A percentile compares a stretch with the other conserved stretches of the same genome.
Conservation (phyloP, 306 rosid genomes). For the Prunus mongolica region DNA sequence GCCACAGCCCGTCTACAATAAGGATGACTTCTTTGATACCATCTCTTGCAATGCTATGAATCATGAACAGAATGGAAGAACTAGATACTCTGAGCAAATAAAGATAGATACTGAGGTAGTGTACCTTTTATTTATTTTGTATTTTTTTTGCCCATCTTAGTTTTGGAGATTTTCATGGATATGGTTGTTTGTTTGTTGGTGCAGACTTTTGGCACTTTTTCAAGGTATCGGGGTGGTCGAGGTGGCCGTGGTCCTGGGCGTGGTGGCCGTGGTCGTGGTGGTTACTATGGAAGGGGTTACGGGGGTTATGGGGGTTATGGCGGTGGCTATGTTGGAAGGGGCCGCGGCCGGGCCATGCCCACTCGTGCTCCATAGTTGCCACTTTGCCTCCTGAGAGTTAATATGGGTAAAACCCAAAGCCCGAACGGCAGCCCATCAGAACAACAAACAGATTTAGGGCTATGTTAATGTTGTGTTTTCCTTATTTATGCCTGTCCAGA, state of each 20-base stretch:
- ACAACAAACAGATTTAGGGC: slow-evolving; percentile 20
- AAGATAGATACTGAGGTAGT: slow-evolving; percentile 85
- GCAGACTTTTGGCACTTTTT: slow-evolving; percentile 88
- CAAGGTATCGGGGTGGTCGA: slow-evolving; percentile 76
- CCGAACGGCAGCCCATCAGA: slow-evolving; percentile 1
- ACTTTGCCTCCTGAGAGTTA: slow-evolving; percentile 1
- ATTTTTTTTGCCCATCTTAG: not conserved
- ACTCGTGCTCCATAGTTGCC: slow-evolving; percentile 30
- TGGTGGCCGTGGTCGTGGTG: slow-evolving; percentile 76
- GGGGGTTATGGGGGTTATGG: slow-evolving; percentile 15
- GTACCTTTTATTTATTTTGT: not conserved
- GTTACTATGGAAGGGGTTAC: slow-evolving; percentile 72
- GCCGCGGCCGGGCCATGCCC: slow-evolving; percentile 64
- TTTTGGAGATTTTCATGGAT: slow-evolving; percentile 14
- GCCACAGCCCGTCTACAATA: slow-evolving; percentile 66
- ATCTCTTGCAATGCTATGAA: slow-evolving; percentile 51
- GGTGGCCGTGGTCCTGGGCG: slow-evolving; percentile 73
- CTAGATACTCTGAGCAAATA: slow-evolving; percentile 74
- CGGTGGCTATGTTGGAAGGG: slow-evolving; percentile 55
- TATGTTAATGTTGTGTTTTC: slow-evolving; percentile 2
- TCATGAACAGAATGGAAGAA: slow-evolving; percentile 69
- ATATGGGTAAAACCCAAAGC: slow-evolving; percentile 16
- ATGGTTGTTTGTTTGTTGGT: slow-evolving; percentile 26
- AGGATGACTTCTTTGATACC: slow-evolving; percentile 89
- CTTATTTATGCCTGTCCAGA: slow-evolving; percentile 25